These are phyloP conservation scores for Yarrowia sp. DNA, from an alignment of 805 yeast species.

Conservation along the genomic window DNA sequence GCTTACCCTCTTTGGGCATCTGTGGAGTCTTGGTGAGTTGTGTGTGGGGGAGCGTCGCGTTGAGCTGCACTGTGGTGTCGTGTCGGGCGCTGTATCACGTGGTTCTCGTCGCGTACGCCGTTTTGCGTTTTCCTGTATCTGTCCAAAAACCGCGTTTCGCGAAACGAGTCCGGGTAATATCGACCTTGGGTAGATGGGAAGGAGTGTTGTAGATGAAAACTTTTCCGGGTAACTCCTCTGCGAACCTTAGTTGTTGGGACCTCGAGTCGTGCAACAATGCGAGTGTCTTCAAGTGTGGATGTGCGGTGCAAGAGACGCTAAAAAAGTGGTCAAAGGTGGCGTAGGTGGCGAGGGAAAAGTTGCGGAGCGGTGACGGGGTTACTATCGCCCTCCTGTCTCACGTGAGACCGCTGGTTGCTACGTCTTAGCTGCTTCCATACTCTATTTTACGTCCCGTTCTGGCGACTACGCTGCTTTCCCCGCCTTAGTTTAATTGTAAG, in stretches of 20 bases:
- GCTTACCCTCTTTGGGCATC: slow-evolving; percentile 27
- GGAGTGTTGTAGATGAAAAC: slow-evolving; percentile 25
- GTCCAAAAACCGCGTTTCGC: slow-evolving; percentile 21
- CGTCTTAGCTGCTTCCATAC: neutral
- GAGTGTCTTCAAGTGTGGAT: too few species aligned
- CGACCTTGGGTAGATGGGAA: slow-evolving; percentile 24
- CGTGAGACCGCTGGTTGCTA: neutral
- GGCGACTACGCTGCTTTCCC: neutral
- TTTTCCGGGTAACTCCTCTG: slow-evolving; percentile 24
- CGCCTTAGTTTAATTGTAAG: too few species aligned
- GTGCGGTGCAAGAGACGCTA: too few species aligned
- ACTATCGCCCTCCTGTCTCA: neutral
- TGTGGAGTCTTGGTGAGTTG: too few species aligned
- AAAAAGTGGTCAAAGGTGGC: too few species aligned
- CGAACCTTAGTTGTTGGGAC: slow-evolving; percentile 15
- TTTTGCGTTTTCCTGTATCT: slow-evolving; percentile 20
- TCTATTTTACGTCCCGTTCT: neutral
- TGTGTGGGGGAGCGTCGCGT: neutral
- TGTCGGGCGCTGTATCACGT: slow-evolving; percentile 10
- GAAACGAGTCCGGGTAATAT: slow-evolving; percentile 24
- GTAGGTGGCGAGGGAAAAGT: too few species aligned
- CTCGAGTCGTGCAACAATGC: too few species aligned
- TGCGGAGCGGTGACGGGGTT: too few species aligned
- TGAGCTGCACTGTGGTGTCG: neutral
- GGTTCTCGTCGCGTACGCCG: slow-evolving; percentile 20